A percentile compares a stretch with the other conserved stretches of the same genome.
Conservation (phyloP, 1,284 basidiomycete genomes). For the Bjerkandera adusta region DNA sequence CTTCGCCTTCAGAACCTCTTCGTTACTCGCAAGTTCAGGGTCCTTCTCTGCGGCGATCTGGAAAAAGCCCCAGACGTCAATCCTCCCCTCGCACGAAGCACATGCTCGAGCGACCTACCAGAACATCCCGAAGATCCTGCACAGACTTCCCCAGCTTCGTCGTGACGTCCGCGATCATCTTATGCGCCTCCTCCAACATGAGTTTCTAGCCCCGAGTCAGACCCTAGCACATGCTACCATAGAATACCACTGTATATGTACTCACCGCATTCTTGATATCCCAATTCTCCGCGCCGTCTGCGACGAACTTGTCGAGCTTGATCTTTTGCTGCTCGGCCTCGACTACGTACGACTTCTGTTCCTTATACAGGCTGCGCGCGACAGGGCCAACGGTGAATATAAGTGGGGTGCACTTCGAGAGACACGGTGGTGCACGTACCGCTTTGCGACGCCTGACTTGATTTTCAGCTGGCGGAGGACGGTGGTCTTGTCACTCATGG, state of each 20-base stretch:
- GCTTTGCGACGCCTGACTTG: constrained; percentile 70
- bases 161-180: constrained; percentile 74
- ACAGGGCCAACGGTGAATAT: neutral
- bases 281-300: constrained; percentile 71
- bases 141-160: constrained; percentile 59
- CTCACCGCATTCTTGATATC: constrained; percentile 80
- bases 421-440: constrained; percentile 43
- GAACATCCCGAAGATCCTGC: constrained; percentile 63
- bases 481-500: constrained; percentile 49
- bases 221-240: too few relatives aligned
- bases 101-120: constrained; percentile 50
- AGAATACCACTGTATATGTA: too few relatives aligned
- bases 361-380: constrained; percentile 63
- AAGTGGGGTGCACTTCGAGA: neutral
- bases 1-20: constrained; percentile 59
- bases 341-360: constrained; percentile 65
- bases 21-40: constrained; percentile 44
- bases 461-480: constrained; percentile 75
- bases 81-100: too few relatives aligned
- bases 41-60: constrained; percentile 51
- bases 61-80: constrained; percentile 2
- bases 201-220: constrained; percentile 45
- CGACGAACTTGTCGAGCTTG: constrained; percentile 63
- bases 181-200: constrained; percentile 76
- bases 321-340: constrained; percentile 62